Base-by-base conservation (phyloP, 2,329 filamentous ascomycete species). In the Coccinonectria pachysandricola region DNA sequence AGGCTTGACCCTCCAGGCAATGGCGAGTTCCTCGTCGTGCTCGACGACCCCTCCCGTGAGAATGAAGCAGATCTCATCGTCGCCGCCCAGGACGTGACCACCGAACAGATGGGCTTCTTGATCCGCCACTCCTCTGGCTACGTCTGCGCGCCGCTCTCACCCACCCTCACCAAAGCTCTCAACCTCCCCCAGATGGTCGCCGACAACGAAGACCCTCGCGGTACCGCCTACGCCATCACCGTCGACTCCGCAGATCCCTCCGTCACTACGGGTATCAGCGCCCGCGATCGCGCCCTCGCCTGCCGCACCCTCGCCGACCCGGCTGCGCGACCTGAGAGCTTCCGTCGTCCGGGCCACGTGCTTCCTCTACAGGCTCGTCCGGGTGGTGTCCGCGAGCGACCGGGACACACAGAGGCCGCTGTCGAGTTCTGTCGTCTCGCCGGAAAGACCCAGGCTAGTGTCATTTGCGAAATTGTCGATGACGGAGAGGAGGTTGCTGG, bases 61-160 rank as follows among this genome's bases (percentile, higher is more conserved):
- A 98, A 98, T 57, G 91, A 98, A 69, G 91, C 87, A 56, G 91
- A 98, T 62, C 74, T 98, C 24, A 95, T 96, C 57, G 92, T 96
- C 50, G 84, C 91, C 41, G 88, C 86, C 36, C 65, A 85, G 42
- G 71, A 80, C 47, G 63, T 95, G 39, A 94, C 88, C 7, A 69
- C 86, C 13, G 71, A 82, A 40, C 88, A 96, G 60, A 92, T 93
- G 77, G 84, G 86, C 46, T 98, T 95, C 65, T 79, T 98, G 71
- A 74, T 98, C 56, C 84, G 86, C 48, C 75, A 94, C 65, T 81
- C 82, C 19, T 85, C 84, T 4, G 91, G 91, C 51, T 75, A 88
- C 50, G 79, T 98, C 61, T 96, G 91, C 73, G 82, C 81, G 0
- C 88, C 91, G 10, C 68, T 96, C 35, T 66, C 74, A 26, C 68